These are phyloP conservation scores for Phytophthora sansomeana DNA, from an alignment of 352 stramenopile species.

Conservation along the genomic window DNA sequence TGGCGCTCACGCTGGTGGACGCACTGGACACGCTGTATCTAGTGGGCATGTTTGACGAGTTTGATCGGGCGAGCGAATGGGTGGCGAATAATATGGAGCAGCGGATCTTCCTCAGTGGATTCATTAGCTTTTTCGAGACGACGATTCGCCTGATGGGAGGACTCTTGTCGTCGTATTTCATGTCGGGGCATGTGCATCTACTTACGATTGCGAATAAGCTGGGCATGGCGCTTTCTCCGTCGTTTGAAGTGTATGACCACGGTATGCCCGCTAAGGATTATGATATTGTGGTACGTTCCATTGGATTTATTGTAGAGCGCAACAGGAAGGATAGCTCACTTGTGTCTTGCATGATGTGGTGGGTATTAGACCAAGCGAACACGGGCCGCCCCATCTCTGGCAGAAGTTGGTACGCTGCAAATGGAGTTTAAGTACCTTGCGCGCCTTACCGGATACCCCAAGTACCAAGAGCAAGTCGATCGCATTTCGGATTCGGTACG, in stretches of 20 bases:
- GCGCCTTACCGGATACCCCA: conserved; percentile 57
- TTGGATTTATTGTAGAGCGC: neutral
- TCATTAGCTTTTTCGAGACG: conserved; percentile 84
- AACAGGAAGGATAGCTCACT: neutral
- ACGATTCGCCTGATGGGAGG: conserved; percentile 82
- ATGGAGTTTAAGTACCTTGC: conserved; percentile 88
- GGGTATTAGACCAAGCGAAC: conserved; percentile 41
- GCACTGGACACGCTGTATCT: conserved; percentile 83
- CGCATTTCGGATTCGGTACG: conserved; percentile 70
- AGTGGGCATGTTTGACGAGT: conserved; percentile 82
- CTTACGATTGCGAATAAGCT: conserved; percentile 70
- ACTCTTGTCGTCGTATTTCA: conserved; percentile 72
- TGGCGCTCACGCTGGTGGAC: conserved; percentile 83
- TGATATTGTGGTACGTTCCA: conserved; percentile 57
- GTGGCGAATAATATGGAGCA: conserved; percentile 68
- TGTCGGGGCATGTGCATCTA: conserved; percentile 65
- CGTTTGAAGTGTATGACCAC: conserved; percentile 59
- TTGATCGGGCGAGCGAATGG: conserved; percentile 74
- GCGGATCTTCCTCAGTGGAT: conserved; percentile 68
- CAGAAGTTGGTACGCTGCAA: conserved; percentile 77
- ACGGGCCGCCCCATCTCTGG: conserved; percentile 53
- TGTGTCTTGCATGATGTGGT: conserved; percentile 2
- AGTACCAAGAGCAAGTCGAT: conserved; percentile 78
- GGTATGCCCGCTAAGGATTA: conserved; percentile 74
- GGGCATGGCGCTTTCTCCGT: conserved; percentile 64